A percentile compares a stretch with the other conserved stretches of the same genome.
Conservation (phyloP, 176 grass and related monocot genomes). For the Neostapfia colusana region DNA sequence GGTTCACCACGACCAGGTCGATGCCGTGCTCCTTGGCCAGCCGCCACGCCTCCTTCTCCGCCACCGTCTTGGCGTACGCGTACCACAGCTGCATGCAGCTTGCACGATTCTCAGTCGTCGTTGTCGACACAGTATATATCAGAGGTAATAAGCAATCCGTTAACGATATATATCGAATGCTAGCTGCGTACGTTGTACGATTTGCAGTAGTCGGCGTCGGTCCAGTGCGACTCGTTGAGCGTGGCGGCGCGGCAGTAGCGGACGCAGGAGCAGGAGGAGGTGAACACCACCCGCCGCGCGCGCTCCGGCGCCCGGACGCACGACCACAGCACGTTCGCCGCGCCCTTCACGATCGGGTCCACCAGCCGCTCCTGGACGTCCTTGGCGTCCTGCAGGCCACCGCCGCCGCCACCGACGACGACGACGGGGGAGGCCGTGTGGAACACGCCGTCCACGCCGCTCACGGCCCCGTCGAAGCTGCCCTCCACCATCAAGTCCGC, state of each 20-base stretch:
- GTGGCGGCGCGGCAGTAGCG: slow-evolving; percentile 68
- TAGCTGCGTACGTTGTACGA: slow-evolving; percentile 60
- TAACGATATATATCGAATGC: too few species aligned
- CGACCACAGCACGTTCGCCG: slow-evolving; percentile 73
- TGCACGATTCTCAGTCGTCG: too few species aligned
- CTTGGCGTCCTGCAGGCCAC: not conserved
- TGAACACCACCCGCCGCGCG: slow-evolving; percentile 64
- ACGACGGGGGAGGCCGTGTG: slow-evolving; percentile 72
- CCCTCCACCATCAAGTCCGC: slow-evolving; percentile 70
- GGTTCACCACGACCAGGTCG: slow-evolving; percentile 76
- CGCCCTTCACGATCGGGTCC: slow-evolving; percentile 64
- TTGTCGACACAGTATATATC: too few species aligned
- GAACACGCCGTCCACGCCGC: slow-evolving; percentile 78
- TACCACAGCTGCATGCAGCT: slow-evolving; percentile 63
- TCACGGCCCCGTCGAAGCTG: slow-evolving; percentile 67
- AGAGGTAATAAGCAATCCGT: too few species aligned
- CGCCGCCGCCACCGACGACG: not conserved
- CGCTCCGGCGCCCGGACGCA: slow-evolving; percentile 45
- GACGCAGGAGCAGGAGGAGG: slow-evolving; percentile 73
- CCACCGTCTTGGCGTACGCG: slow-evolving; percentile 82
- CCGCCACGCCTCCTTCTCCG: slow-evolving; percentile 83
- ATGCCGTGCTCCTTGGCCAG: slow-evolving; percentile 58
- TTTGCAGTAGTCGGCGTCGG: slow-evolving; percentile 70
- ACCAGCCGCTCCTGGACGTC: slow-evolving; percentile 60
- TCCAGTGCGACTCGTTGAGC: slow-evolving; percentile 81